Conservation (phyloP, 306 rosid genomes). For the Alnus glutinosa region DNA sequence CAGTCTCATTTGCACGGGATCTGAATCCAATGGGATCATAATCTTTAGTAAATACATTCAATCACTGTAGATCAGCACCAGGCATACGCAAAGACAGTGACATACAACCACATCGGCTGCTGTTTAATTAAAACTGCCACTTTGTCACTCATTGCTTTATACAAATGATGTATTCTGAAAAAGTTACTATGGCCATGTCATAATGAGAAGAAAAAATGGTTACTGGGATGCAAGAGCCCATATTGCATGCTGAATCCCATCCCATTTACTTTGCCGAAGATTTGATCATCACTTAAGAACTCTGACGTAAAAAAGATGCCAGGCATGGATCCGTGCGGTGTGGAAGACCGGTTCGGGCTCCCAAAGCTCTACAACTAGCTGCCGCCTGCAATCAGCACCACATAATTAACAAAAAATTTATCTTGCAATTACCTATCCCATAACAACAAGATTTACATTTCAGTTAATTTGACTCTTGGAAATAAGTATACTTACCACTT, state of each 20-base stretch:
- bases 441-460: background rate
- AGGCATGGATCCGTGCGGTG: slow-evolving; percentile 61
- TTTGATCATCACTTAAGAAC: background rate
- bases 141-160: background rate
- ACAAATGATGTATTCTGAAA: background rate
- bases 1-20: too few relatives aligned
- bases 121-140: background rate
- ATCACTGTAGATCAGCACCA: background rate
- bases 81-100: background rate
- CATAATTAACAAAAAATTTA: slow-evolving; percentile 16
- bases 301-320: slow-evolving; percentile 47
- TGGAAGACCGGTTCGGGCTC: slow-evolving; percentile 90
- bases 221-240: background rate
- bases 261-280: background rate
- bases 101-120: background rate
- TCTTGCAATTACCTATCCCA: slow-evolving; percentile 3
- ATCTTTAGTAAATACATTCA: too few relatives aligned
- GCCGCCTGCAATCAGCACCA: slow-evolving; percentile 64
- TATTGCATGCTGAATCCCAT: background rate
- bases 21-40: too few relatives aligned
- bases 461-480: background rate
- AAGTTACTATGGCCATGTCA: background rate
- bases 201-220: background rate
- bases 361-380: slow-evolving; percentile 76
- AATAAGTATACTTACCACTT: slow-evolving; percentile 59